Percentiles rank a stretch among this genome's conserved stretches.
Conservation (phyloP, 768 basidiomycete genomes). For the Rhodosporidiobolus sp. region DNA sequence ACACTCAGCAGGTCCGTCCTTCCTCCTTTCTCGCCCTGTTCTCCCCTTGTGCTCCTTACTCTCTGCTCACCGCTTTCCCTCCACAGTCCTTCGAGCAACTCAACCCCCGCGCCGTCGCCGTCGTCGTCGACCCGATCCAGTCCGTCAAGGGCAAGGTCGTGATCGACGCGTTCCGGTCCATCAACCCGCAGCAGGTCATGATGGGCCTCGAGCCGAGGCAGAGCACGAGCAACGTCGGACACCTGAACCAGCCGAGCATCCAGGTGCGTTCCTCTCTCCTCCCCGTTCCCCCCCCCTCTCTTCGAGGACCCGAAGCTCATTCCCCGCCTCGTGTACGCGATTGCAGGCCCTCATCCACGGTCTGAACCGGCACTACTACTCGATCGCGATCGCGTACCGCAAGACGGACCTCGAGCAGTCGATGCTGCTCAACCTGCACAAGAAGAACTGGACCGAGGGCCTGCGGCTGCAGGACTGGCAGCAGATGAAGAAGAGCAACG, state of each 20-base stretch:
- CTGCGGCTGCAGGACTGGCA: conserved; percentile 87
- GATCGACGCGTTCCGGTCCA: conserved; percentile 96
- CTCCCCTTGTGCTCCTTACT: background rate
- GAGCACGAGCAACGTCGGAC: conserved; percentile 96
- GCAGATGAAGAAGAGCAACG: conserved; percentile 79
- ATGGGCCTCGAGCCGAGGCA: conserved; percentile 92
- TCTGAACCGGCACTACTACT: conserved; percentile 96
- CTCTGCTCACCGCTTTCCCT: background rate
- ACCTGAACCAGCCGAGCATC: conserved; percentile 98
- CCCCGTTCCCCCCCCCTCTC: too few species aligned
- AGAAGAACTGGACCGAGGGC: conserved; percentile 98
- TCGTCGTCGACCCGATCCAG: conserved; percentile 97
- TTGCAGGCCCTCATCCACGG: conserved; percentile 66
- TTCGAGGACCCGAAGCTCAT: too few species aligned
- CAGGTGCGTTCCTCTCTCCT: conserved; percentile 56
- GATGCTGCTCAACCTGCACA: conserved; percentile 99
- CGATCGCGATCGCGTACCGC: conserved; percentile 93
- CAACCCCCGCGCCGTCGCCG: conserved; percentile 87
- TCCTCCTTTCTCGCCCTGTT: conserved; percentile 13
- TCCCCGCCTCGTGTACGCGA: background rate
- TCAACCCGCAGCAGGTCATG: conserved; percentile 82
- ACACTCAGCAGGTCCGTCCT: conserved; percentile 82
- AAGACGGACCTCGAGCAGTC: conserved; percentile 97
- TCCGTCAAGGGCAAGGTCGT: conserved; percentile 96
- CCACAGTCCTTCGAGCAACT: conserved; percentile 90